Evolutionary conservation across 805 yeast genomes (phyloP).

Genomic region (Millerago galiae): DNA sequence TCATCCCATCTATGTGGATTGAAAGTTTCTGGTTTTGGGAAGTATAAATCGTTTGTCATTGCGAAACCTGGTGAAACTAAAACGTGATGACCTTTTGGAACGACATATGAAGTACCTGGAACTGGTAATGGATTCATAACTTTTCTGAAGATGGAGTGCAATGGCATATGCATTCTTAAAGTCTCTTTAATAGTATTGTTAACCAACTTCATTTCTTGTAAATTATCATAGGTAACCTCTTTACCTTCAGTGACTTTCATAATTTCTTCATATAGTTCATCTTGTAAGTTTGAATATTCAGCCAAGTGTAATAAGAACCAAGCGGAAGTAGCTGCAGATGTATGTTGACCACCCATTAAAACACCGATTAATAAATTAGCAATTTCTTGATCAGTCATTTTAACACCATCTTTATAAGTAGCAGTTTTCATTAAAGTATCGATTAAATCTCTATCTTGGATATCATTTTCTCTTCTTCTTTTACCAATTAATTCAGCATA

Average conservation of each 20-base stretch:
- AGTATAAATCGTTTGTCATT: constrained; percentile 66
- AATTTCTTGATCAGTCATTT: constrained; percentile 92
- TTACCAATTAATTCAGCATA: constrained; percentile 71
- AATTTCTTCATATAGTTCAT: constrained; percentile 73
- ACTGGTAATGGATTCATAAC: constrained; percentile 73
- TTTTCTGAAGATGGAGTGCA: constrained; percentile 92
- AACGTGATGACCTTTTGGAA: constrained; percentile 86
- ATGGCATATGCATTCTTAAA: constrained; percentile 91
- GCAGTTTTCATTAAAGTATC: constrained; percentile 79
- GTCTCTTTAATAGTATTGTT: constrained; percentile 88
- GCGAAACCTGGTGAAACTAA: constrained; percentile 93
- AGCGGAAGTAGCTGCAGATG: constrained; percentile 92
- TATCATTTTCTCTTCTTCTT: constrained; percentile 72
- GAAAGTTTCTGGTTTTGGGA: constrained; percentile 67
- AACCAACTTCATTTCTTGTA: constrained; percentile 74
- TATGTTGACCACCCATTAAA: constrained; percentile 99
- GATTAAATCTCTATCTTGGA: constrained; percentile 80
- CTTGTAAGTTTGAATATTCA: constrained; percentile 79
- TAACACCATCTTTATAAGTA: constrained; percentile 87
- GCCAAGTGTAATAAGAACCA: constrained; percentile 92
- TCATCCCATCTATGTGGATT: constrained; percentile 87
- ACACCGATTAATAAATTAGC: constrained; percentile 92
- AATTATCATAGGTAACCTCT: constrained; percentile 73
- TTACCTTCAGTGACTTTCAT: constrained; percentile 46
- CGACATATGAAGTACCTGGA: constrained; percentile 71